phyloP scores from a whole-genome alignment of 345 rosid genomes.

The Citrus sp. region DNA sequence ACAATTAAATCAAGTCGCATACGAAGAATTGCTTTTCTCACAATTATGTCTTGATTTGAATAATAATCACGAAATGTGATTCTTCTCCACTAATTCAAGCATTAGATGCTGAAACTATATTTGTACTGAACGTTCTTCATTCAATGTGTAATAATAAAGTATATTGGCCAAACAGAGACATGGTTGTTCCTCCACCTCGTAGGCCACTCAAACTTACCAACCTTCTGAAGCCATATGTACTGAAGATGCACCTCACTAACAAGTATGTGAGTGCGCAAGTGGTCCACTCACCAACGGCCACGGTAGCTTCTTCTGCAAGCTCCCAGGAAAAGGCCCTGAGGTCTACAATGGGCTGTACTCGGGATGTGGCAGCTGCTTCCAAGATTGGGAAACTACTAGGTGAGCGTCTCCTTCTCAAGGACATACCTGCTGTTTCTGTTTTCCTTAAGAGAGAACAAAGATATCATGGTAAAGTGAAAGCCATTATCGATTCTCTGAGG shows the following conservation, averaged over 20 bases:
- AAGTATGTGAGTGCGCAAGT: conserved; percentile 77
- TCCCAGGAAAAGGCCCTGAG: conserved; percentile 80
- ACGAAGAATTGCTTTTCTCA: too few species aligned
- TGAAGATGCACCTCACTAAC: conserved; percentile 77
- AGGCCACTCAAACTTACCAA: conserved; percentile 1
- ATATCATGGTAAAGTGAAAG: conserved; percentile 89
- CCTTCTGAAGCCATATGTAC: conserved; percentile 68
- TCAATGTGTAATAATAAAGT: too few species aligned
- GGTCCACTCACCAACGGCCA: conserved; percentile 73
- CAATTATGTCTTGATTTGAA: too few species aligned
- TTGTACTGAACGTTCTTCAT: neutral
- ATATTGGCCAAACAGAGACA: too few species aligned
- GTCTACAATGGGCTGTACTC: conserved; percentile 47
- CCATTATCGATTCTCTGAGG: conserved; percentile 70
- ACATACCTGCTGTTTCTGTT: conserved; percentile 66
- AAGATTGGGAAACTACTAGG: conserved; percentile 77
- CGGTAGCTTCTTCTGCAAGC: conserved; percentile 74
- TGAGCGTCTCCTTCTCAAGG: conserved; percentile 61
- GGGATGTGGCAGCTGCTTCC: conserved; percentile 84
- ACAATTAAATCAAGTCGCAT: too few species aligned
- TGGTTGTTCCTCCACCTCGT: too few species aligned
- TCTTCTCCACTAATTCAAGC: neutral
- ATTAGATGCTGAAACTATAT: neutral
- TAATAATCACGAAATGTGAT: too few species aligned
- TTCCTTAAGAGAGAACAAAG: conserved; percentile 64